Percentiles rank a stretch among this genome's conserved stretches.
Conservation (phyloP, 345 rosid species). For the Kandelia obovata region DNA sequence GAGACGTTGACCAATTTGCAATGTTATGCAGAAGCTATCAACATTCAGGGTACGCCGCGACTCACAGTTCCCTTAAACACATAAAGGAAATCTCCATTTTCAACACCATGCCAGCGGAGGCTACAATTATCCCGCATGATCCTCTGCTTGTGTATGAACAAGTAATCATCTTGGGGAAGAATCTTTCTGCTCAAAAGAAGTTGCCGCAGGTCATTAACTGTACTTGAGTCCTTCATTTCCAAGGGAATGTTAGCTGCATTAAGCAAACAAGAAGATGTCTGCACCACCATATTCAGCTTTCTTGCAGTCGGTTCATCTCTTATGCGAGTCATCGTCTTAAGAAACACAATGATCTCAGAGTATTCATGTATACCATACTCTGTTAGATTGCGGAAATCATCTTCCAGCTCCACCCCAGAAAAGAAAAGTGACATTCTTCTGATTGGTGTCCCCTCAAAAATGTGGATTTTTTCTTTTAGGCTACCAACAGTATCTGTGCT, state of each 20-base stretch:
- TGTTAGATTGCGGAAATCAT: constrained; percentile 56
- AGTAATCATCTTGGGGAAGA: constrained; percentile 64
- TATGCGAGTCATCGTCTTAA: constrained; percentile 35
- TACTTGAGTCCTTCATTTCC: constrained; percentile 57
- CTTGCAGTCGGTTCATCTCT: constrained; percentile 43
- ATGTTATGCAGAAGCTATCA: too few relatives aligned
- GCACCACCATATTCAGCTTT: constrained; percentile 47
- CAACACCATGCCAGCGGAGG: constrained; percentile 78
- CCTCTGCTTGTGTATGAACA: constrained; percentile 82
- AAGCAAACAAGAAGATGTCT: constrained; percentile 68
- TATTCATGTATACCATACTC: constrained; percentile 65
- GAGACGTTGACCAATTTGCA: too few relatives aligned
- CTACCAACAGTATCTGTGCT: constrained; percentile 71
- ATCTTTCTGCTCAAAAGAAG: constrained; percentile 42
- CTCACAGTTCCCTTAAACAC: constrained; percentile 69
- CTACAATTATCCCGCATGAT: constrained; percentile 70
- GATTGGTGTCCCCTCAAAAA: constrained; percentile 54
- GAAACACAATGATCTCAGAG: constrained; percentile 60
- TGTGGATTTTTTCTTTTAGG: constrained; percentile 79
- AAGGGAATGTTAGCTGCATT: constrained; percentile 63
- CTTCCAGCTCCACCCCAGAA: constrained; percentile 59
- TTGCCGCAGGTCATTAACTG: constrained; percentile 54
- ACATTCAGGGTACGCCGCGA: constrained; percentile 24
- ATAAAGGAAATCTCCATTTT: constrained; percentile 62
- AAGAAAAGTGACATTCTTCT: constrained; percentile 61